Evolutionary conservation across 345 rosid genomes (phyloP).

Genomic region (Carallia brachiata): DNA sequence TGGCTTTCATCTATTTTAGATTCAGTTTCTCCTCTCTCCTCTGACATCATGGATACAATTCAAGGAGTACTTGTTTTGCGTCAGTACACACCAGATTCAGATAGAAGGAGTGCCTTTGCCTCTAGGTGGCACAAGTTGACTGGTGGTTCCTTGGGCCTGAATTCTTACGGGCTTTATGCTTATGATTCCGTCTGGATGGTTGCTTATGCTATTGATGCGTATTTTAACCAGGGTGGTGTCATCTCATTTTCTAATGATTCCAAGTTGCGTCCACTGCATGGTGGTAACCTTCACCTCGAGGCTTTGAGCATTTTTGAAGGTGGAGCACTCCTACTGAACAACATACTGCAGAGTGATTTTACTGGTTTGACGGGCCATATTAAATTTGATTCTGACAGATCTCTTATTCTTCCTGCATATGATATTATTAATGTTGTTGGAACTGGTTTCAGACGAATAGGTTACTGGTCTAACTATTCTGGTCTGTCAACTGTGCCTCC

Average conservation of each 20-base stretch:
- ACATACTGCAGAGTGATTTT: constrained; percentile 54
- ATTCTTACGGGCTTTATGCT: constrained; percentile 78
- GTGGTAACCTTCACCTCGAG: constrained; percentile 60
- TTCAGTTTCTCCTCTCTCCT: constrained; percentile 49
- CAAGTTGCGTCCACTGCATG: constrained; percentile 40
- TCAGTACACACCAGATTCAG: constrained; percentile 76
- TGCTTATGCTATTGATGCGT: constrained; percentile 73
- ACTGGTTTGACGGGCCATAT: constrained; percentile 79
- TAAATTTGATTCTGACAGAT: constrained; percentile 53
- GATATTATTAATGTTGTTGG: constrained; percentile 86
- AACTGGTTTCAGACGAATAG: constrained; percentile 70
- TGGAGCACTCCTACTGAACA: constrained; percentile 56
- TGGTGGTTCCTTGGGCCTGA: constrained; percentile 56
- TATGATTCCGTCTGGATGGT: constrained; percentile 88
- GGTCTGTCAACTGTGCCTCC: constrained; percentile 75
- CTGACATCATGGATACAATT: constrained; percentile 58
- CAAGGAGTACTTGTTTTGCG: constrained; percentile 85
- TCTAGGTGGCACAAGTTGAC: constrained; percentile 60
- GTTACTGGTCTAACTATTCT: constrained; percentile 91
- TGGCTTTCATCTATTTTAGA: constrained; percentile 73
- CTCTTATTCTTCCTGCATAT: constrained; percentile 64
- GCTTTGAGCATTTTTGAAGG: constrained; percentile 63
- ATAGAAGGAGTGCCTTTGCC: constrained; percentile 50
- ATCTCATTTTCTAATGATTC: constrained; percentile 79
- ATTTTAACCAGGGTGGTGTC: constrained; percentile 65